These are phyloP conservation scores for Lasiodiplodia hormozganensis DNA, from an alignment of 2,329 filamentous ascomycete genomes.

Conservation along the genomic window DNA sequence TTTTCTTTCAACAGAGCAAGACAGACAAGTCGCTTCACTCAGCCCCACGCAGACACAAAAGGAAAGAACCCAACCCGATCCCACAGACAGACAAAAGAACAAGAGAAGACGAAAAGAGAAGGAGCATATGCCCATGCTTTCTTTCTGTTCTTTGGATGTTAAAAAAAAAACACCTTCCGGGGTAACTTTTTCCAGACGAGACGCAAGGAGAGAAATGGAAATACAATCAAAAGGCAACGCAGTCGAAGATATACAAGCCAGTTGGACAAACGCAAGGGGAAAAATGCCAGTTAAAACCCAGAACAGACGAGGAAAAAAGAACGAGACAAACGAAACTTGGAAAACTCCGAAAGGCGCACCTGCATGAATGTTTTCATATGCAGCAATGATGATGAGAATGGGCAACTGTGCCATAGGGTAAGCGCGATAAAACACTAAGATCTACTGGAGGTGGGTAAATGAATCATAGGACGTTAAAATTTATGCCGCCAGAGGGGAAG, in stretches of 20 bases:
- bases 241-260: conserved; percentile 11
- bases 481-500: conserved; percentile 17
- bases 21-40: background rate
- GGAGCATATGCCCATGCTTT: background rate
- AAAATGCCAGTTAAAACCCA: background rate
- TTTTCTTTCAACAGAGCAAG: background rate
- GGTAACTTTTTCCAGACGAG: background rate
- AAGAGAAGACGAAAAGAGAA: background rate
- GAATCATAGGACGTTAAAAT: background rate
- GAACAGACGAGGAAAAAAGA: background rate
- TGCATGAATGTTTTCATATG: background rate
- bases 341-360: conserved; percentile 13
- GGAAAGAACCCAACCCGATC: background rate
- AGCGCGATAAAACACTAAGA: background rate
- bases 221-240: background rate
- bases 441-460: background rate
- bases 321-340: background rate
- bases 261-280: background rate
- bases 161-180: conserved; percentile 2
- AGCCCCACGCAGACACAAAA: background rate
- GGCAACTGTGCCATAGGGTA: background rate
- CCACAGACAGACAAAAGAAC: background rate
- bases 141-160: background rate
- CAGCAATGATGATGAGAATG: background rate
- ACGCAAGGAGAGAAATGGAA: background rate